A percentile compares a stretch with the other conserved stretches of the same genome.
Evolutionary conservation across 1,139 yeast species (phyloP).

Genomic region (Geotrichum europaeum): DNA sequence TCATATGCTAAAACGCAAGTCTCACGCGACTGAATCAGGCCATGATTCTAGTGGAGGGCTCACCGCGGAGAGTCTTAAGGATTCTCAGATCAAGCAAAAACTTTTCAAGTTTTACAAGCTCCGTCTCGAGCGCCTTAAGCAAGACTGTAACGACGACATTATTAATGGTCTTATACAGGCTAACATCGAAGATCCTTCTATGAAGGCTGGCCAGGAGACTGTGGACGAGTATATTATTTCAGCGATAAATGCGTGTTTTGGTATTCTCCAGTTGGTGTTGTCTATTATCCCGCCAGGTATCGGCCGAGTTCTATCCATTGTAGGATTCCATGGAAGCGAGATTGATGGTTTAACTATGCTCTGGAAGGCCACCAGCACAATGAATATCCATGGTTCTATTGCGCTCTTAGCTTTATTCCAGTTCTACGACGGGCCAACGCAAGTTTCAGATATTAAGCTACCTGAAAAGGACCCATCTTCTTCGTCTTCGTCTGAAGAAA

Average conservation of each 20-base stretch:
- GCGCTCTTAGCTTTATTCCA: conserved; percentile 76
- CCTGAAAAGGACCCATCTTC: conserved; percentile 9
- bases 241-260: conserved; percentile 88
- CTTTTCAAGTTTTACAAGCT: conserved; percentile 13
- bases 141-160: conserved; percentile 9
- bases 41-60: conserved; percentile 10
- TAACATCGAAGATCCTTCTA: not conserved
- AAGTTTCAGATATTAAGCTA: conserved; percentile 73
- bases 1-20: not conserved
- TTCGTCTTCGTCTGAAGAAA: conserved; percentile 13
- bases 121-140: conserved; percentile 16
- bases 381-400: conserved; percentile 89
- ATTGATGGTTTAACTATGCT: conserved; percentile 78
- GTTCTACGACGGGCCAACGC: conserved; percentile 93
- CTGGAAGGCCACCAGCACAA: conserved; percentile 71
- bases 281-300: conserved; percentile 89
- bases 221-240: conserved; percentile 86
- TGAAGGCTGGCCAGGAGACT: conserved; percentile 26
- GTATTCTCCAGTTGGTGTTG: conserved; percentile 82
- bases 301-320: conserved; percentile 80
- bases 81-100: conserved; percentile 16
- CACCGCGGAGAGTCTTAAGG: conserved; percentile 15
- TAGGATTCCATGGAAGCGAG: conserved; percentile 84
- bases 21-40: conserved; percentile 1
- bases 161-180: not conserved